phyloP scores from a whole-genome alignment of 139 green algal species.

The Ettlia oleoabundans region DNA sequence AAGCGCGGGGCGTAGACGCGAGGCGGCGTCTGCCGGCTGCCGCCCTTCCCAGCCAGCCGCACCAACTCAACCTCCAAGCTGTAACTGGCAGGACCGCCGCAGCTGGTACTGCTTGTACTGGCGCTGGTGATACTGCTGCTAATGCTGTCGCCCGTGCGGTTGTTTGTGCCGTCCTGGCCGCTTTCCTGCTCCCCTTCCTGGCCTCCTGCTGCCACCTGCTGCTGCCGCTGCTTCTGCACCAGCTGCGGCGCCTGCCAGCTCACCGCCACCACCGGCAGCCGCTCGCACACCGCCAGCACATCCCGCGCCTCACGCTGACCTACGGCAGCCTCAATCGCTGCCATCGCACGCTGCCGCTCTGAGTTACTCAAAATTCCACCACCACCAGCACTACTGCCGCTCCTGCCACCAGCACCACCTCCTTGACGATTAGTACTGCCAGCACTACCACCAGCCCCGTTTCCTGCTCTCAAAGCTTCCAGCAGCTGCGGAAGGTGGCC shows the following conservation, averaged over 20 bases:
- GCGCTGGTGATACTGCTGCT: not conserved
- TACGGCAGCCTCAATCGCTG: constrained; percentile 5
- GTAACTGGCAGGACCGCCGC: constrained; percentile 9
- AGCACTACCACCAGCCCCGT: too few relatives aligned
- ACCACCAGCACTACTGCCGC: too few relatives aligned
- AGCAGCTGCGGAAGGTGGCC: constrained; percentile 60
- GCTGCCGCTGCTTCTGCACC: not conserved
- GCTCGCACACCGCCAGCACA: constrained; percentile 46
- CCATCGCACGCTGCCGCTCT: not conserved
- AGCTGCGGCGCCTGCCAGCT: constrained; percentile 18
- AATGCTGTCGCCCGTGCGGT: not conserved
- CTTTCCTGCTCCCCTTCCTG: too few relatives aligned
- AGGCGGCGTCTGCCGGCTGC: constrained; percentile 28
- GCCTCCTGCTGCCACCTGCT: not conserved
- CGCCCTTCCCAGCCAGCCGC: constrained; percentile 14
- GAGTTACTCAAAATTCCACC: too few relatives aligned
- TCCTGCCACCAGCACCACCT: too few relatives aligned
- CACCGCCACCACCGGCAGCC: constrained; percentile 62
- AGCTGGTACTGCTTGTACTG: too few relatives aligned
- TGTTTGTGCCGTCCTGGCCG: not conserved
- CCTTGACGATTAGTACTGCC: too few relatives aligned
- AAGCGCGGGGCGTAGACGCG: constrained; percentile 82
- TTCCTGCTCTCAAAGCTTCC: too few relatives aligned
- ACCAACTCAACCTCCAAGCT: constrained; percentile 49
- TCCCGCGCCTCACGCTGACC: constrained; percentile 36